Percentiles rank a stretch among this genome's conserved stretches.
phyloP scores from a whole-genome alignment of 164 flowering plant species.

The Aristolochia contorta region DNA sequence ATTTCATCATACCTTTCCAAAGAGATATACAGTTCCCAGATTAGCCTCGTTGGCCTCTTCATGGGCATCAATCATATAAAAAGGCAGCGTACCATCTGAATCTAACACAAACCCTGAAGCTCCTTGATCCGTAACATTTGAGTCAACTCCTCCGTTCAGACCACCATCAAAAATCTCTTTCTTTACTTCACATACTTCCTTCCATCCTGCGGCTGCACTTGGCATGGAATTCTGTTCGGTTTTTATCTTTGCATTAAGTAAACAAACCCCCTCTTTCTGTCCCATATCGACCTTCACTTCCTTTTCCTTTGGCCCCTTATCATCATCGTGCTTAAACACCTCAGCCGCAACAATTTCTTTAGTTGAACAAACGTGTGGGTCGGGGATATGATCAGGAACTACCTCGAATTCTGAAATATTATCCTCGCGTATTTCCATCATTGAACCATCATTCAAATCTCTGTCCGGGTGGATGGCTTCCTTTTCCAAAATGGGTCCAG shows the following conservation, averaged over 20 bases:
- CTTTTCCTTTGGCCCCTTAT: neutral
- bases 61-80: conserved; percentile 80
- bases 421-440: conserved; percentile 9
- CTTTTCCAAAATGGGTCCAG: neutral
- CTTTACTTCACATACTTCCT: conserved; percentile 42
- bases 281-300: conserved; percentile 27
- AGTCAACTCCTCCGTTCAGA: conserved; percentile 7
- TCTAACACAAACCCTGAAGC: conserved; percentile 55
- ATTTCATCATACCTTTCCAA: conserved; percentile 66
- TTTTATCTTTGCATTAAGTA: conserved; percentile 64
- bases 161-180: conserved; percentile 16
- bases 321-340: neutral
- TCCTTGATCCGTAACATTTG: conserved; percentile 23
- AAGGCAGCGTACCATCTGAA: conserved; percentile 74
- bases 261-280: conserved; percentile 18
- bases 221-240: conserved; percentile 36
- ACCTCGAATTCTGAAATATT: conserved; percentile 6
- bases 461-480: neutral
- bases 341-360: neutral
- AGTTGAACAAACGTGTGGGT: conserved; percentile 1
- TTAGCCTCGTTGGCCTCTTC: conserved; percentile 75
- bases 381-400: conserved; percentile 5
- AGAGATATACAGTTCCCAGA: conserved; percentile 72
- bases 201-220: conserved; percentile 68
- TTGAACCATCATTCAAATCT: neutral